Conservation (phyloP, 2,329 filamentous ascomycete genomes). For the Ascochyta lentis region DNA sequence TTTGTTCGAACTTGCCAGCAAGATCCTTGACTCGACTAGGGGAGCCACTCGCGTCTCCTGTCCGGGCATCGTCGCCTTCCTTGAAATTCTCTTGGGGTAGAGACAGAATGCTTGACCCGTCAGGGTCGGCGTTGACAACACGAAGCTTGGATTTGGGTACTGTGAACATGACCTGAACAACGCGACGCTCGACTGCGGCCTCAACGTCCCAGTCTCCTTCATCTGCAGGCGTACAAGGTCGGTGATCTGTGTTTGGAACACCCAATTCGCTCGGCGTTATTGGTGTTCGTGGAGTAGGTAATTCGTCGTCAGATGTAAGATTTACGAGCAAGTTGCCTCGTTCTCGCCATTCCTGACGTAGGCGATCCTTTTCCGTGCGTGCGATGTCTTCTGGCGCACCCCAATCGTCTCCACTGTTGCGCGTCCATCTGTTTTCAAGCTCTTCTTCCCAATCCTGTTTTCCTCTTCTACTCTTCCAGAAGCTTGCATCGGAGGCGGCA, state of each 20-base stretch:
- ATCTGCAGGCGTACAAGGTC: conserved; percentile 41
- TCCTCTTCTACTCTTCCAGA: conserved; percentile 52
- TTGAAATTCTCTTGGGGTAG: conserved; percentile 27
- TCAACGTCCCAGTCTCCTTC: conserved; percentile 61
- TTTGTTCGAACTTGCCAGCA: conserved; percentile 39
- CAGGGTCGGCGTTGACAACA: conserved; percentile 74
- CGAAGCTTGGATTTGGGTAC: conserved; percentile 84
- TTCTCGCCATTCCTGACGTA: conserved; percentile 40
- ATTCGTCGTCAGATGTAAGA: conserved; percentile 32
- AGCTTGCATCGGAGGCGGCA: conserved; percentile 53
- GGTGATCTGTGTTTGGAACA: conserved; percentile 17
- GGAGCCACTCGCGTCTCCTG: conserved; percentile 6
- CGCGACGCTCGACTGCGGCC: conserved; percentile 53
- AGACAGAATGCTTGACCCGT: conserved; percentile 37
- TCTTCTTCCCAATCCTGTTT: conserved; percentile 52
- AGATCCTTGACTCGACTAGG: conserved; percentile 39
- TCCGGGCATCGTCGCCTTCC: conserved; percentile 16
- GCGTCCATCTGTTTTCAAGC: conserved; percentile 37
- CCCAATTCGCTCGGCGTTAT: conserved; percentile 35
- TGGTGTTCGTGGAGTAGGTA: conserved; percentile 38
- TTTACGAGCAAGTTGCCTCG: conserved; percentile 40
- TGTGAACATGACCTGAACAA: conserved; percentile 79
- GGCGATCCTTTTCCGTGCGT: conserved; percentile 40
- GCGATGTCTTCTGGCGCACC: conserved; percentile 43
- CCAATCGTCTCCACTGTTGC: conserved; percentile 47